phyloP scores from a whole-genome alignment of 371 early-diverging fungal species.

The Batkoa obscura region DNA sequence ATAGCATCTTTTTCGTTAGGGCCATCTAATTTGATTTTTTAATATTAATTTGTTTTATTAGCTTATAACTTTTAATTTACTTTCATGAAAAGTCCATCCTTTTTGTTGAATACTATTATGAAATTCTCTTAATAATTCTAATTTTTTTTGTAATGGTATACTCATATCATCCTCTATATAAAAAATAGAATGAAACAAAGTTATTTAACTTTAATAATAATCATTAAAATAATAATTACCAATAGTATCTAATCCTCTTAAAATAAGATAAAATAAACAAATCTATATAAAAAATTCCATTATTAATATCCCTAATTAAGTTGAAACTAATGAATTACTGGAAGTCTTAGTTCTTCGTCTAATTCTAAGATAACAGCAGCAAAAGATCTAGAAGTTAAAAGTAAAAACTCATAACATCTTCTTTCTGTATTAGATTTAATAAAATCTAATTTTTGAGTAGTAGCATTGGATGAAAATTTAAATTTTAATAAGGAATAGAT shows the following conservation, averaged over 20 bases:
- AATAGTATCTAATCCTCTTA: slow-evolving; percentile 91
- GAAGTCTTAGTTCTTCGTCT: slow-evolving; percentile 68
- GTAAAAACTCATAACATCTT: slow-evolving; percentile 75
- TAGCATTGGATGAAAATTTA: slow-evolving; percentile 37
- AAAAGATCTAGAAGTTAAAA: slow-evolving; percentile 87
- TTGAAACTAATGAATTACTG: slow-evolving; percentile 14
- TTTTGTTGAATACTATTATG: slow-evolving; percentile 51
- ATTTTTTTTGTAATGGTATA: slow-evolving; percentile 36
- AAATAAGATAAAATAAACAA: slow-evolving; percentile 80
- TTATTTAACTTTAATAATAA: no score
- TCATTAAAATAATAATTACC: slow-evolving; percentile 13
- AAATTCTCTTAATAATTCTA: slow-evolving; percentile 53
- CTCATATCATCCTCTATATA: slow-evolving; percentile 90
- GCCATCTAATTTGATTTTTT: slow-evolving; percentile 24
- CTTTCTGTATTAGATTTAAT: slow-evolving; percentile 32
- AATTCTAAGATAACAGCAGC: slow-evolving; percentile 87
- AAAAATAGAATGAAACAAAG: neutral
- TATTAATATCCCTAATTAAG: neutral
- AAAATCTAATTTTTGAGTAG: slow-evolving; percentile 24
- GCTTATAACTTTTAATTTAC: slow-evolving; percentile 1
- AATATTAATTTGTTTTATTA: neutral
- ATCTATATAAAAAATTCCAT: slow-evolving; percentile 16
- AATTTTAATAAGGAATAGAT: slow-evolving; percentile 57
- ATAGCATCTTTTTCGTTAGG: slow-evolving; percentile 86
- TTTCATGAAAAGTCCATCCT: slow-evolving; percentile 40